Evolutionary conservation across 371 early-diverging fungal genomes (phyloP).

Genomic region (Smittium mucronatum): DNA sequence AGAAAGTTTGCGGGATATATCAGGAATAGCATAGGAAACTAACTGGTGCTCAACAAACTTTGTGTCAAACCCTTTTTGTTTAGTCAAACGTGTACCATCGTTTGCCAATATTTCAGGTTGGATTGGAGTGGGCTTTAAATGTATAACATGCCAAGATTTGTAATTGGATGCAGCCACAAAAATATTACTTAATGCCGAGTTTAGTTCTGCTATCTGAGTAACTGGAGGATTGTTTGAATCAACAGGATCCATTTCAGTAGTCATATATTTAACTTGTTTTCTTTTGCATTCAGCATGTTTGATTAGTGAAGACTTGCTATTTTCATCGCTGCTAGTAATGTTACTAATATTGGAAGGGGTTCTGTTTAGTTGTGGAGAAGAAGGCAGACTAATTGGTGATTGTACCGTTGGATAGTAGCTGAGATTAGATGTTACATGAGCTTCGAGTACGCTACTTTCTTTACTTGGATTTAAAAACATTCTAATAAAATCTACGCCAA

Average conservation of each 20-base stretch:
- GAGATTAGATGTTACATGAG: constrained; percentile 13
- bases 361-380: neutral
- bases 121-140: constrained; percentile 34
- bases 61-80: neutral
- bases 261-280: constrained; percentile 6
- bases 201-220: constrained; percentile 53
- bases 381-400: neutral
- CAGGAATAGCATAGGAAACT: constrained; percentile 44
- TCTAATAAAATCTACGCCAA: constrained; percentile 25
- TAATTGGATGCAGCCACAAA: constrained; percentile 42
- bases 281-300: neutral
- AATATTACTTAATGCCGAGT: constrained; percentile 50
- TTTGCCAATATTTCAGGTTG: constrained; percentile 23
- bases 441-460: constrained; percentile 21
- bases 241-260: constrained; percentile 16
- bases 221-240: constrained; percentile 33
- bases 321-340: neutral
- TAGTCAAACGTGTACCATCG: constrained; percentile 30
- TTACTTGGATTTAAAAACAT: constrained; percentile 23
- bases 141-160: constrained; percentile 39
- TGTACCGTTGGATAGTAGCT: neutral
- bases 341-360: neutral
- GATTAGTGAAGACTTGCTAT: neutral
- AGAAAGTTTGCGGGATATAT: constrained; percentile 39
- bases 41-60: constrained; percentile 48